phyloP scores from a whole-genome alignment of 805 yeast genomes.

The Myxozyma neglecta region DNA sequence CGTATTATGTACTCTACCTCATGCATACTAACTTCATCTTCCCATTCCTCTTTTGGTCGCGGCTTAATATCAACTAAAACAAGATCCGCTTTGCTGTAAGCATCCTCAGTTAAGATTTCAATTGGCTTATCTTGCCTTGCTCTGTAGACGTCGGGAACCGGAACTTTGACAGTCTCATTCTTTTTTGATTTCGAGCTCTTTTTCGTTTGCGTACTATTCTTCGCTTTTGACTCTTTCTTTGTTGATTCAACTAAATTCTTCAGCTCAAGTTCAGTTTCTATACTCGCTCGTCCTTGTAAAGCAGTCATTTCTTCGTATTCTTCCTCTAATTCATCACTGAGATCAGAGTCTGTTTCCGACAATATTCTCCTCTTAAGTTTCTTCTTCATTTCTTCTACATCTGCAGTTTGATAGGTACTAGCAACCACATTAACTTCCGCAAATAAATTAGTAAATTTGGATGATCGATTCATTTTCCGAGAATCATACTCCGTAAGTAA shows the following conservation, averaged over 20 bases:
- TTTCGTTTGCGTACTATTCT: background rate
- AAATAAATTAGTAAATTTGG: constrained; percentile 64
- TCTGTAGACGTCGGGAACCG: background rate
- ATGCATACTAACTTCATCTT: constrained; percentile 47
- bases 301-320: too few relatives aligned
- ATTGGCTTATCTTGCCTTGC: constrained; percentile 5
- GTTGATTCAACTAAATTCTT: too few relatives aligned
- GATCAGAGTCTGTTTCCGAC: too few relatives aligned
- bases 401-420: constrained; percentile 13
- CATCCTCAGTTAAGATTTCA: constrained; percentile 24
- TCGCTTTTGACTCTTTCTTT: too few relatives aligned
- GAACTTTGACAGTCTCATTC: background rate
- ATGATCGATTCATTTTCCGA: constrained; percentile 57
- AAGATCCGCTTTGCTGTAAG: constrained; percentile 32
- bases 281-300: too few relatives aligned
- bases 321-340: too few relatives aligned
- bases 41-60: constrained; percentile 40
- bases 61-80: constrained; percentile 61
- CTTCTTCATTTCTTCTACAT: background rate
- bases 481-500: constrained; percentile 56
- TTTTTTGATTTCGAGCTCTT: background rate
- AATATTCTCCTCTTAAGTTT: too few relatives aligned
- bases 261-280: too few relatives aligned
- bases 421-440: constrained; percentile 62
- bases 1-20: constrained; percentile 68